Evolutionary conservation across 176 grass and related monocot species (phyloP).

Genomic region (Lolium rigidum): DNA sequence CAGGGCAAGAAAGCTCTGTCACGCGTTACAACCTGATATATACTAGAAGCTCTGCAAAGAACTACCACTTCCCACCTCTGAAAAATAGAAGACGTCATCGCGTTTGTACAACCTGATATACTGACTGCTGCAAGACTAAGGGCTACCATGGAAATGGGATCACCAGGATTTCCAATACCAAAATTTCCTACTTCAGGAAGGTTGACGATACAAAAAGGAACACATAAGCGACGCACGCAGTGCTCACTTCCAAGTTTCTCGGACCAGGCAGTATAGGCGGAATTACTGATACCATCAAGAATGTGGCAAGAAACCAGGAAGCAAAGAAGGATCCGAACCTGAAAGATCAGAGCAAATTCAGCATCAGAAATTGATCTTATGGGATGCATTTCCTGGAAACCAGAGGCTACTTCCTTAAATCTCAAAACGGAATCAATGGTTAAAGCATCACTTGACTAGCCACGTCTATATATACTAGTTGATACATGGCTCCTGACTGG

Average conservation of each 20-base stretch:
- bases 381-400: conserved; percentile 4
- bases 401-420: neutral
- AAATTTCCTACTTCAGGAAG: conserved; percentile 75
- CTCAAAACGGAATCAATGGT: neutral
- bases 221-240: conserved; percentile 73
- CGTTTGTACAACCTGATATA: conserved; percentile 40
- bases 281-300: conserved; percentile 94
- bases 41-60: conserved; percentile 35
- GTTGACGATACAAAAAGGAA: conserved; percentile 89
- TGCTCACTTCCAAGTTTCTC: conserved; percentile 93
- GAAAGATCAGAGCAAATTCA: conserved; percentile 42
- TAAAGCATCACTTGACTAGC: neutral
- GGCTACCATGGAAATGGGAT: conserved; percentile 36
- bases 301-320: conserved; percentile 90
- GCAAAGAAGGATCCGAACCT: conserved; percentile 86
- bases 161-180: neutral
- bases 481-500: neutral
- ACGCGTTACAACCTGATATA: conserved; percentile 42
- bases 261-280: conserved; percentile 75
- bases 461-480: neutral
- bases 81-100: conserved; percentile 16
- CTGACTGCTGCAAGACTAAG: no score
- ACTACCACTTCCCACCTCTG: conserved; percentile 30
- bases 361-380: conserved; percentile 7
- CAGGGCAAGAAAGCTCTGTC: conserved; percentile 35